Percentiles rank a stretch among this genome's conserved stretches.
Evolutionary conservation across 371 early-diverging fungal genomes (phyloP).

Genomic region (Lichtheimia corymbifera): DNA sequence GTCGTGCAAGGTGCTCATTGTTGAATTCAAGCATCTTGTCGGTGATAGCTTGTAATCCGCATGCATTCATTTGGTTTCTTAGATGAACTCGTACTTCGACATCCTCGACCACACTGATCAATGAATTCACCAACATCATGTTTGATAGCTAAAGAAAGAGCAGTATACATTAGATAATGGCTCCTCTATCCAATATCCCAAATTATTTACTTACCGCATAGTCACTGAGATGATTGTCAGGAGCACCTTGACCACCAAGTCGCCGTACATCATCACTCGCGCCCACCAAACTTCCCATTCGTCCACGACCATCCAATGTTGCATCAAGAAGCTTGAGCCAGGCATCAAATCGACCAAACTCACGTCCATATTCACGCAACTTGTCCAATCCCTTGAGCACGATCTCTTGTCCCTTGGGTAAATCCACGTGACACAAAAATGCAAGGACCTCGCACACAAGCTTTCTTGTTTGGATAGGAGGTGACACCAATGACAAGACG

Average conservation of each 20-base stretch:
- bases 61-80: conserved; percentile 75
- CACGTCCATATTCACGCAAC: conserved; percentile 57
- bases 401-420: conserved; percentile 76
- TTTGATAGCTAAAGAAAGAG: conserved; percentile 62
- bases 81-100: conserved; percentile 77
- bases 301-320: conserved; percentile 79
- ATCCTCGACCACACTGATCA: conserved; percentile 78
- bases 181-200: background rate
- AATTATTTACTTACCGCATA: conserved; percentile 57
- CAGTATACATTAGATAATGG: background rate
- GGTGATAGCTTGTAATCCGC: conserved; percentile 69
- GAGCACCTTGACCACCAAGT: conserved; percentile 53
- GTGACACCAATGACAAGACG: conserved; percentile 77
- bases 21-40: conserved; percentile 77
- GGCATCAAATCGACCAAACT: conserved; percentile 74
- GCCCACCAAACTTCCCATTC: conserved; percentile 80
- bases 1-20: conserved; percentile 71
- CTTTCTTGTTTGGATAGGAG: conserved; percentile 74
- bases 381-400: conserved; percentile 77
- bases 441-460: conserved; percentile 83
- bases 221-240: conserved; percentile 79
- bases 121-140: conserved; percentile 82
- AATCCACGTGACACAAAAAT: conserved; percentile 80
- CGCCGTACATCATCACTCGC: conserved; percentile 76
- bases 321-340: conserved; percentile 79